Evolutionary conservation across 179 eudicot species (phyloP).

Genomic region (Beta lomatogona): DNA sequence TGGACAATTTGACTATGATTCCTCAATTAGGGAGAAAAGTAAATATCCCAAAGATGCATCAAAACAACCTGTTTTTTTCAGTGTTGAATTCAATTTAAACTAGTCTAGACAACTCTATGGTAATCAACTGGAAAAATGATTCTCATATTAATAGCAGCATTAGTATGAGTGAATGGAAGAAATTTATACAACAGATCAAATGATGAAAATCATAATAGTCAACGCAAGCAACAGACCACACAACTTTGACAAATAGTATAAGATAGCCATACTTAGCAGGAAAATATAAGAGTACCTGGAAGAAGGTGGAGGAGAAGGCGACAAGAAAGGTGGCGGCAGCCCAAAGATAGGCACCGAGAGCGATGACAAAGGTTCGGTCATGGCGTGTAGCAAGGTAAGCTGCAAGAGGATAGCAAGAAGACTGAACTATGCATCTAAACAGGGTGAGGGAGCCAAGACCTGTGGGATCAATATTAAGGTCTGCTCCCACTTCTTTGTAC

Average conservation of each 20-base stretch:
- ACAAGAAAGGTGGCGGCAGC: constrained; percentile 75
- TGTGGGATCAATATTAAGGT: constrained; percentile 65
- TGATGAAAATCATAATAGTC: not conserved
- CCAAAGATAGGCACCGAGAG: constrained; percentile 74
- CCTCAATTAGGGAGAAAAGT: no score
- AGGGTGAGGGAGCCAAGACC: constrained; percentile 71
- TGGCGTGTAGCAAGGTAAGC: constrained; percentile 62
- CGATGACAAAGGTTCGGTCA: constrained; percentile 62
- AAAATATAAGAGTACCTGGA: constrained; percentile 37
- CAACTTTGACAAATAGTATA: not conserved
- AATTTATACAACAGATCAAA: not conserved
- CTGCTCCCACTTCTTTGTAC: constrained; percentile 71
- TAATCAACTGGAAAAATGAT: no score
- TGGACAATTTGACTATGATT: no score
- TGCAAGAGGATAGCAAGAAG: constrained; percentile 71
- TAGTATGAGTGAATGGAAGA: not conserved
- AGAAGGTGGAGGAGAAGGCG: constrained; percentile 62
- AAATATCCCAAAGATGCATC: no score
- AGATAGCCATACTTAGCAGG: not conserved
- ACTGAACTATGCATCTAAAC: constrained; percentile 69
- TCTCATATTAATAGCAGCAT: no score
- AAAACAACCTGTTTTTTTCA: no score
- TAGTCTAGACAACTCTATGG: no score
- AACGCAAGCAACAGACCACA: not conserved
- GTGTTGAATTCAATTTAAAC: no score